Evolutionary conservation across 768 basidiomycete species (phyloP), one percentile per base, ranked within the genome.

Genomic region (Boletus pseudo-olivaceus): DNA sequence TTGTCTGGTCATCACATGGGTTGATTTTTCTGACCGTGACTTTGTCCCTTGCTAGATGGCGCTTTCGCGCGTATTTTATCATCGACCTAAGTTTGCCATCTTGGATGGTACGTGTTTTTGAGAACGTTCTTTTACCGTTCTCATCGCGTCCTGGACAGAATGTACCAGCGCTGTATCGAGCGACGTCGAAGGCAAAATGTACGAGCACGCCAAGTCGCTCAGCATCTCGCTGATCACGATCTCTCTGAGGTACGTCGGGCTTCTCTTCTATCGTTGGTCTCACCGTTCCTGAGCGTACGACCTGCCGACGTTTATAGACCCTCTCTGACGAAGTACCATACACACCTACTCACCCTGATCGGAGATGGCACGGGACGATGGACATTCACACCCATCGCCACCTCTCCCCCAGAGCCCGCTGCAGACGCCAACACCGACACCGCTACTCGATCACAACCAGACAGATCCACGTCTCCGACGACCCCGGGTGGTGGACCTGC

Each of bases 131-230:
- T 4, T 40, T 1, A 2, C 3, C 30, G 33, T 5, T 15, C 57
- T 60, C 29, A 52, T 58, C 27, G 47, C 5, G 15, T 19, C 15
- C 12, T 53, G 10, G 9, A 44, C 65, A 89, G 94, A 98, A 66
- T 97, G 93, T 70, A 98, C 95, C 7, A 92, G 89, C 51, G 96
- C 95, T 1, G 93, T 98, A 10, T 95, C 93, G 12, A 91, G 90
- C 57, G 96, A 98, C 66, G 94, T 98, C 20, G 95, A 98, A 68
- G 94, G 94, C 0, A 77, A 83, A 59, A 94, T 98, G 91, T 98
- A 98, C 73, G 90, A 95, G 67, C 85, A 91, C 58, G 87, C 90
- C 29, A 97, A 97, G 71, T 79, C 84, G 32, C 75, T 91, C 12
- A 93, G 88, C 1, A 93, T 97, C 65, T 95, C 95, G 0, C 79